Conservation (phyloP, 257 asterid species). For the Salvia miltiorrhiza region DNA sequence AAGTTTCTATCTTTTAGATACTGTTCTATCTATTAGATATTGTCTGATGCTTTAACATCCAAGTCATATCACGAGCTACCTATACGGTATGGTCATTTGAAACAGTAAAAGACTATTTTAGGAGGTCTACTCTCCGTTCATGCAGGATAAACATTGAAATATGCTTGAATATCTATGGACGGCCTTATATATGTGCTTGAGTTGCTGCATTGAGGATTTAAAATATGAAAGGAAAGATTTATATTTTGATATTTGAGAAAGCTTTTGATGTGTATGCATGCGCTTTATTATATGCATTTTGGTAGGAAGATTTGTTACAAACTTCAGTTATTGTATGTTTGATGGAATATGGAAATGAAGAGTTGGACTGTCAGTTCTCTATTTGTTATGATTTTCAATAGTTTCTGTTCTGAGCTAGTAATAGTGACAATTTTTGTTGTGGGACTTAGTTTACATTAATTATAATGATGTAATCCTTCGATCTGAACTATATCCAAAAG, state of each 20-base stretch:
- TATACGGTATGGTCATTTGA: neutral
- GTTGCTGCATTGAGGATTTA: neutral
- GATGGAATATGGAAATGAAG: neutral
- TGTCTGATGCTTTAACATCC: neutral
- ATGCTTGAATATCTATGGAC: neutral
- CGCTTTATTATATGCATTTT: neutral
- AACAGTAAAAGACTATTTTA: neutral
- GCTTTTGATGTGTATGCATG: neutral
- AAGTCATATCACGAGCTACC: neutral
- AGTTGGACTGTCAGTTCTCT: neutral
- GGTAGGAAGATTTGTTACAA: neutral
- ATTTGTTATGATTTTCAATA: neutral
- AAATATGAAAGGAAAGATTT: neutral
- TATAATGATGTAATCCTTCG: neutral
- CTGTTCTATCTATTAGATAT: neutral
- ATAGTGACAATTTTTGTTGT: neutral
- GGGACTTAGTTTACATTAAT: neutral
- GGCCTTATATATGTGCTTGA: neutral
- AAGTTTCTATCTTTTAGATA: no score
- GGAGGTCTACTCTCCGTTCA: neutral
- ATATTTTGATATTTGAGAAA: neutral
- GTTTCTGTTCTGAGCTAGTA: neutral
- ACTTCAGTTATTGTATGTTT: neutral
- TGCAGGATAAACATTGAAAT: neutral
- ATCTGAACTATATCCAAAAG: neutral